phyloP scores from a whole-genome alignment of 2,329 filamentous ascomycete species.

The Hymenoscyphus infarciens region DNA sequence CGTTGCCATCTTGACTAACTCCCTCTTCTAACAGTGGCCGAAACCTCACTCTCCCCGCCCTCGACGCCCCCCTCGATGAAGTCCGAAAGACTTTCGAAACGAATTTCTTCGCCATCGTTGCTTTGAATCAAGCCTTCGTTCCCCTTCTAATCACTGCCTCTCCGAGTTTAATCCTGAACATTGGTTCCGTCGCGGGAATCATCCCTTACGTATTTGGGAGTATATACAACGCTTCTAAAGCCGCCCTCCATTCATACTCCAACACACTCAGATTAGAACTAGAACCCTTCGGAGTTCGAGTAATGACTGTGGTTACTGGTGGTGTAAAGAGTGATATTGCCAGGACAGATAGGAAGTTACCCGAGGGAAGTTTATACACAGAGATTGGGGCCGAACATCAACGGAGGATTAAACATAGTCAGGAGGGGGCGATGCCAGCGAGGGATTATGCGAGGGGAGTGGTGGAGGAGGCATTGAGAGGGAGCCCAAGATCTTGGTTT shows the following conservation, averaged over 20 bases:
- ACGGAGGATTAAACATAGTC: conserved; percentile 26
- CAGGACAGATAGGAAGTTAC: conserved; percentile 17
- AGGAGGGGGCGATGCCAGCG: conserved; percentile 26
- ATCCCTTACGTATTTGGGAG: conserved; percentile 79
- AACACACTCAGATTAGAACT: conserved; percentile 31
- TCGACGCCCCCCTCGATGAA: conserved; percentile 36
- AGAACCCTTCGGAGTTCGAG: conserved; percentile 29
- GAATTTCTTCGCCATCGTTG: conserved; percentile 41
- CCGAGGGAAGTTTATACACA: conserved; percentile 23
- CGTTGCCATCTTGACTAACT: background rate
- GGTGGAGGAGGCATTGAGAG: conserved; percentile 27
- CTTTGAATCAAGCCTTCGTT: conserved; percentile 43
- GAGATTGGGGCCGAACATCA: conserved; percentile 23
- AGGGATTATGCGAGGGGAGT: conserved; percentile 28
- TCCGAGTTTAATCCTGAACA: conserved; percentile 27
- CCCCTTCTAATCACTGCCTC: conserved; percentile 34
- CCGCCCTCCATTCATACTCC: conserved; percentile 47
- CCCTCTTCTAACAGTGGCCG: conserved; percentile 18
- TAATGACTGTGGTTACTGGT: conserved; percentile 29
- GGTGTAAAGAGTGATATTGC: conserved; percentile 27
- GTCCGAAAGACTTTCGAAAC: conserved; percentile 35
- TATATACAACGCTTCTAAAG: conserved; percentile 92
- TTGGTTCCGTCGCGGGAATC: conserved; percentile 49
- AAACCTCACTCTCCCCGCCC: conserved; percentile 26
- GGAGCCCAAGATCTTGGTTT: conserved; percentile 22